Conservation (phyloP, 2,329 filamentous ascomycete species). For the Macrophomina tecta region DNA sequence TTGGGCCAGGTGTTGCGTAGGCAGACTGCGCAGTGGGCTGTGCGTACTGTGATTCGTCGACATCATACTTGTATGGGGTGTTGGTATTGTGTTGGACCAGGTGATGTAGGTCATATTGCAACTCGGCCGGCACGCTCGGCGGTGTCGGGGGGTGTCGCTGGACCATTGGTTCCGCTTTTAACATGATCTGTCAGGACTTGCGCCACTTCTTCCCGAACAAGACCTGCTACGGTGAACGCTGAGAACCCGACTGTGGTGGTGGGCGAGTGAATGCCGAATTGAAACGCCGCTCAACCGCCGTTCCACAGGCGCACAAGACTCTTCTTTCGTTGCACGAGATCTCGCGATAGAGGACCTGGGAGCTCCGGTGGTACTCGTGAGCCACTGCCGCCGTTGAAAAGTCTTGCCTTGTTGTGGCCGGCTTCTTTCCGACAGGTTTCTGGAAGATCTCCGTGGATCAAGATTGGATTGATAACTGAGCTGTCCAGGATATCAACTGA, state of each 20-base stretch:
- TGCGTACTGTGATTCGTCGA: slow-evolving; percentile 33
- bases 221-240: not conserved
- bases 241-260: not conserved
- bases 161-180: slow-evolving; percentile 41
- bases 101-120: slow-evolving; percentile 47
- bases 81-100: slow-evolving; percentile 52
- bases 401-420: slow-evolving; percentile 28
- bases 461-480: slow-evolving; percentile 22
- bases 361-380: slow-evolving; percentile 15
- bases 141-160: slow-evolving; percentile 47
- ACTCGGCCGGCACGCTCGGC: slow-evolving; percentile 39
- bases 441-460: slow-evolving; percentile 31
- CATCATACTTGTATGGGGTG: slow-evolving; percentile 43
- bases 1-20: slow-evolving; percentile 40
- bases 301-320: slow-evolving; percentile 23
- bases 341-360: slow-evolving; percentile 25
- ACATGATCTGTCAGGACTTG: slow-evolving; percentile 15
- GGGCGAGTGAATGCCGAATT: not conserved
- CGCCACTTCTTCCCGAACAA: not conserved
- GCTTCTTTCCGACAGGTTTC: slow-evolving; percentile 32
- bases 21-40: slow-evolving; percentile 28
- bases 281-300: slow-evolving; percentile 9
- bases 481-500: slow-evolving; percentile 24
- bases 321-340: slow-evolving; percentile 13
- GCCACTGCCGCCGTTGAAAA: slow-evolving; percentile 11